These are phyloP conservation scores for Arxiozyma slooffiae DNA, from an alignment of 1,139 yeast genomes.

Conservation along the genomic window DNA sequence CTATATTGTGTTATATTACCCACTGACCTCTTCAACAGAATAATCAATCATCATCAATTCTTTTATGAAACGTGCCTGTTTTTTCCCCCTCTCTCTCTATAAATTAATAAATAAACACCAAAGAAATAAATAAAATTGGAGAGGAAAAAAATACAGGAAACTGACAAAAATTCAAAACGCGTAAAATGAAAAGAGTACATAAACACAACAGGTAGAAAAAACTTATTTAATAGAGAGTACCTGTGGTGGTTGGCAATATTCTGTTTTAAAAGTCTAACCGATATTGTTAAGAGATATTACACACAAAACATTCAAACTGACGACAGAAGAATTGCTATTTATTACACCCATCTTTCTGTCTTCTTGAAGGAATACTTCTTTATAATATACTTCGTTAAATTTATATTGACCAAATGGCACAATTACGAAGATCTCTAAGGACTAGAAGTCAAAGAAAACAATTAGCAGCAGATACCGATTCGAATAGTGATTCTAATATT, in stretches of 20 bases:
- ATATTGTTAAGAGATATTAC: no score
- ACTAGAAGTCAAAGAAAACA: neutral
- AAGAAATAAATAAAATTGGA: no score
- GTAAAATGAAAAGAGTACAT: neutral
- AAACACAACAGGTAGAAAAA: neutral
- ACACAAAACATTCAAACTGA: neutral
- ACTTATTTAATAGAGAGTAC: neutral
- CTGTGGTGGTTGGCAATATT: neutral
- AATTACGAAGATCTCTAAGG: slow-evolving; percentile 7
- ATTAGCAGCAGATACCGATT: neutral
- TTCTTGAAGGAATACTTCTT: neutral
- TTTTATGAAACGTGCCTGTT: neutral
- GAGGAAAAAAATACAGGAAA: no score
- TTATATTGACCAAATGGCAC: neutral
- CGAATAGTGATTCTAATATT: slow-evolving; percentile 2
- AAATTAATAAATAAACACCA: neutral
- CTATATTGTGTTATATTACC: neutral
- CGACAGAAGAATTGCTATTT: neutral
- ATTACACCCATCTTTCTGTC: neutral
- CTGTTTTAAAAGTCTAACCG: no score
- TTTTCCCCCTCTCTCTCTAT: neutral
- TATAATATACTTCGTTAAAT: no score
- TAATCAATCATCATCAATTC: no score
- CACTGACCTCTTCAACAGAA: neutral
- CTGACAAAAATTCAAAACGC: neutral